Evolutionary conservation across 805 yeast species (phyloP).

Genomic region (Priceomyces medius): DNA sequence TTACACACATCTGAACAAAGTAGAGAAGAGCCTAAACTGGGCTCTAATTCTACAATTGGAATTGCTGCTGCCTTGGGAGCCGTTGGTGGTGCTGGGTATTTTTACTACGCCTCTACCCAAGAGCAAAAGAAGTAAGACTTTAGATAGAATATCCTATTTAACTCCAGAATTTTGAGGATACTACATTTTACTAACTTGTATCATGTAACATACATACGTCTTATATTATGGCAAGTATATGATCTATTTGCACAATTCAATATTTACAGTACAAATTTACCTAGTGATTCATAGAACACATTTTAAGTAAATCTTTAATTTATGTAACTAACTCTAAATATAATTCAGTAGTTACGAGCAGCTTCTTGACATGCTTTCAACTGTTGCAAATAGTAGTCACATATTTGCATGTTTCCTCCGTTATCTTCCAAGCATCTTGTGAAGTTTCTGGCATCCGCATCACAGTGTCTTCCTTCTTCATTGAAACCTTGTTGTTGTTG

Average conservation of each 20-base stretch:
- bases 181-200: neutral
- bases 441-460: constrained; percentile 89
- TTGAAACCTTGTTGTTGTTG: constrained; percentile 36
- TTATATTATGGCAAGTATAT: neutral
- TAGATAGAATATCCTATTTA: no score
- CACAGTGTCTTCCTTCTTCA: constrained; percentile 64
- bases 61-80: constrained; percentile 26
- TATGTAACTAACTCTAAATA: neutral
- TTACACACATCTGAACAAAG: constrained; percentile 17
- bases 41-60: constrained; percentile 9
- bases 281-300: neutral
- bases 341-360: constrained; percentile 66
- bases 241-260: neutral
- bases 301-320: neutral
- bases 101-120: constrained; percentile 12
- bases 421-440: constrained; percentile 94
- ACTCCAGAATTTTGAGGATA: neutral
- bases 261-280: constrained; percentile 1
- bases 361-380: constrained; percentile 97
- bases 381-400: constrained; percentile 96
- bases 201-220: neutral
- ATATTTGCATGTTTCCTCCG: constrained; percentile 92
- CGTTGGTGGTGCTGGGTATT: constrained; percentile 30
- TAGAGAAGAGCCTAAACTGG: constrained; percentile 3
- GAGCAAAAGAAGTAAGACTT: constrained; percentile 3